These are phyloP conservation scores for Ilyonectria robusta DNA, from an alignment of 2,329 filamentous ascomycete species.

Conservation along the genomic window DNA sequence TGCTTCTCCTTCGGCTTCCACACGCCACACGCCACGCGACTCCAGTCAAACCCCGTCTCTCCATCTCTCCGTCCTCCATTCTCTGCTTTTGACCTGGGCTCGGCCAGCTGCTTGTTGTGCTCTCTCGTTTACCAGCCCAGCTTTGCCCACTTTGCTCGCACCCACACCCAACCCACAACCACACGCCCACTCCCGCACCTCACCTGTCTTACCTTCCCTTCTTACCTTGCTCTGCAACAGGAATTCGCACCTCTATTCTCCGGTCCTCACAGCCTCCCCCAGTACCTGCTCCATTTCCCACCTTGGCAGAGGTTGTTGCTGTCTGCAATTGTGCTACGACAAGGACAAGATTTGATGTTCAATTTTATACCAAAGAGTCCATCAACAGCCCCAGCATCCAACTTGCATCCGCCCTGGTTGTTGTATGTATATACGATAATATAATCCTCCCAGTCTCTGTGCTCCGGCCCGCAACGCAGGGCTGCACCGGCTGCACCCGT, in stretches of 20 bases:
- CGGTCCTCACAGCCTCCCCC: not conserved
- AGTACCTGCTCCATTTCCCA: not conserved
- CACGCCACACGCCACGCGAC: constrained; percentile 11
- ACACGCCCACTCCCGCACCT: constrained; percentile 13
- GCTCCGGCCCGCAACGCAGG: constrained; percentile 23
- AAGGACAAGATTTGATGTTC: not conserved
- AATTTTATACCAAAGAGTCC: not conserved
- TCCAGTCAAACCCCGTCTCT: constrained; percentile 12
- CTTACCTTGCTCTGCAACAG: constrained; percentile 15
- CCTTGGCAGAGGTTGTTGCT: not conserved
- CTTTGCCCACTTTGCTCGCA: constrained; percentile 9
- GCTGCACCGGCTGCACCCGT: constrained; percentile 20
- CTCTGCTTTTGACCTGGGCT: constrained; percentile 12
- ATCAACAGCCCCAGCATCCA: not conserved
- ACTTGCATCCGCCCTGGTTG: constrained; percentile 1
- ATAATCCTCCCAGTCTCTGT: constrained; percentile 18
- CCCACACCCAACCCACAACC: constrained; percentile 16
- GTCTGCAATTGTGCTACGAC: not conserved
- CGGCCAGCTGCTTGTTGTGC: constrained; percentile 4
- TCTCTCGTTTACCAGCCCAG: constrained; percentile 18
- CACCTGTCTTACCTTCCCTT: constrained; percentile 21
- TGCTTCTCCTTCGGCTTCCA: not conserved
- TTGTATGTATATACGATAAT: constrained; percentile 24
- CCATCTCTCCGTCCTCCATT: constrained; percentile 12
- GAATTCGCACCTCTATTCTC: constrained; percentile 10